phyloP scores from a whole-genome alignment of 179 eudicot species.

The Silene vulgaris region DNA sequence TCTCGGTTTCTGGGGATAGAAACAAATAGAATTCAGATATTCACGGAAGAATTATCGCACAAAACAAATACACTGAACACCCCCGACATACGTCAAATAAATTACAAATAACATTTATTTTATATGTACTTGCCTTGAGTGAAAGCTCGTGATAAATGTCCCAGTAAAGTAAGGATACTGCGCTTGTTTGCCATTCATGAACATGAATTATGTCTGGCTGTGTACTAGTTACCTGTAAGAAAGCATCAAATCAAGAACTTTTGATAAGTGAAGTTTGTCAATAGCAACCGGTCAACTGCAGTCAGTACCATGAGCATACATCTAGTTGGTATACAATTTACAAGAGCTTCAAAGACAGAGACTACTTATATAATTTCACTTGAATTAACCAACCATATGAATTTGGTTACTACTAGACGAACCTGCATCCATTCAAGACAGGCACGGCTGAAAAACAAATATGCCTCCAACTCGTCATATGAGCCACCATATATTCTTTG shows the following conservation, averaged over 20 bases:
- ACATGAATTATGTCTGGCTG: conserved; percentile 86
- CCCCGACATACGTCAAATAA: neutral
- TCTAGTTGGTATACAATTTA: neutral
- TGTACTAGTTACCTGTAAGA: conserved; percentile 56
- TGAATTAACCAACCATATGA: neutral
- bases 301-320: conserved; percentile 10
- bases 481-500: conserved; percentile 70
- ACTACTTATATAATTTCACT: neutral
- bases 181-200: conserved; percentile 92
- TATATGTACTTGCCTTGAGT: conserved; percentile 48
- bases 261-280: neutral
- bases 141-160: conserved; percentile 76
- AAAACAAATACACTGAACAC: neutral
- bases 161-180: conserved; percentile 72
- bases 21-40: conserved; percentile 22
- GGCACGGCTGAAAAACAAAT: conserved; percentile 79
- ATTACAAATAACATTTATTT: neutral
- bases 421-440: conserved; percentile 98
- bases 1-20: conserved; percentile 59
- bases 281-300: neutral
- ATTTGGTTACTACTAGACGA: conserved; percentile 20
- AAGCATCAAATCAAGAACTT: conserved; percentile 6
- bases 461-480: conserved; percentile 78
- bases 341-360: neutral
- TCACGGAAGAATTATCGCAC: neutral